These are phyloP conservation scores for Hydnum rufescens DNA, from an alignment of 768 basidiomycete species.

Conservation along the genomic window DNA sequence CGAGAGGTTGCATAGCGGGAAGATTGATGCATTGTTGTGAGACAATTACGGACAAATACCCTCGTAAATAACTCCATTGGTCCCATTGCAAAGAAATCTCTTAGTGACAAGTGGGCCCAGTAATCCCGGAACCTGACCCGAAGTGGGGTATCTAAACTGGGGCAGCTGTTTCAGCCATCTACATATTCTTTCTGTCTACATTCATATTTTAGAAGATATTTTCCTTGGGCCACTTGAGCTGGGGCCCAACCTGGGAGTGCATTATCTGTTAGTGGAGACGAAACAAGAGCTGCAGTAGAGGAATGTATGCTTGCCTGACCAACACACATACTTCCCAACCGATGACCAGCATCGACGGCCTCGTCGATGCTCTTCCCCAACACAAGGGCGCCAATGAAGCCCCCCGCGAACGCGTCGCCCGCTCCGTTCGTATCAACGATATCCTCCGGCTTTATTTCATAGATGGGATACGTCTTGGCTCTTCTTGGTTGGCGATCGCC, in stretches of 20 bases:
- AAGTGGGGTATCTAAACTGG: too few species aligned
- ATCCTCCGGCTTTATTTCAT: slow-evolving; percentile 32
- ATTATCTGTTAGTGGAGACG: neutral
- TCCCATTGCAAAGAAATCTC: too few species aligned
- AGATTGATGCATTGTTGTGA: too few species aligned
- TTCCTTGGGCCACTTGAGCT: slow-evolving; percentile 36
- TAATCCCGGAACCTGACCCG: too few species aligned
- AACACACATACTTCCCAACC: slow-evolving; percentile 69
- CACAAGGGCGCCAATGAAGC: slow-evolving; percentile 74
- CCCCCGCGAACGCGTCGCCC: slow-evolving; percentile 94
- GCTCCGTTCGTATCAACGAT: slow-evolving; percentile 98
- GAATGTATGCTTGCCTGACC: slow-evolving; percentile 31
- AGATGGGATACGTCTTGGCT: slow-evolving; percentile 36
- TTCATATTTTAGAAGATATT: slow-evolving; percentile 1
- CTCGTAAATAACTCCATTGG: too few species aligned
- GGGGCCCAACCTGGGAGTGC: slow-evolving; percentile 29
- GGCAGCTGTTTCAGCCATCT: too few species aligned
- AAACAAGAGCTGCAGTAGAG: neutral
- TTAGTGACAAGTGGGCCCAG: too few species aligned
- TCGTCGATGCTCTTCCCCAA: slow-evolving; percentile 60
- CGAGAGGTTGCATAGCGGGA: too few species aligned
- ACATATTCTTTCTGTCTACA: too few species aligned
- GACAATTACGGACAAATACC: too few species aligned
- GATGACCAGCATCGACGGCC: slow-evolving; percentile 69
- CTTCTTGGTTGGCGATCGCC: slow-evolving; percentile 39